phyloP scores from a whole-genome alignment of 1,284 basidiomycete genomes.

The Meira nashicola region DNA sequence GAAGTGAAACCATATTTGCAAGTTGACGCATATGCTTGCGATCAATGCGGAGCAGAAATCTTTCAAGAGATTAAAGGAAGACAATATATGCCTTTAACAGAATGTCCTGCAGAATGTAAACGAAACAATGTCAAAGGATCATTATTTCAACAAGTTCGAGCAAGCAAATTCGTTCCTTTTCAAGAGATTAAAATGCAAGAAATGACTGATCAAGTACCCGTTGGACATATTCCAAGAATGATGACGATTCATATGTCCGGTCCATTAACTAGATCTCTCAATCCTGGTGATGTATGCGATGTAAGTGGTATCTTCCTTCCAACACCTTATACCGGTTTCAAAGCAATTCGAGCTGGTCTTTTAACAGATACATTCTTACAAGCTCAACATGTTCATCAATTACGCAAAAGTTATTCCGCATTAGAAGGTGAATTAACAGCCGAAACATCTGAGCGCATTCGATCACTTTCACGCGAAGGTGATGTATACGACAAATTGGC shows the following conservation, averaged over 20 bases:
- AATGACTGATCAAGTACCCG: conserved; percentile 99
- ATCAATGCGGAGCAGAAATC: conserved; percentile 94
- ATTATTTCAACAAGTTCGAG: conserved; percentile 96
- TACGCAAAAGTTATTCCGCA: conserved; percentile 95
- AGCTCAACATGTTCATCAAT: conserved; percentile 80
- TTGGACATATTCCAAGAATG: conserved; percentile 95
- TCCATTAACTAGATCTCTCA: conserved; percentile 80
- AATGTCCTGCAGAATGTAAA: conserved; percentile 72
- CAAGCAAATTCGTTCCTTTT: conserved; percentile 94
- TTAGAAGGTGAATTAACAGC: conserved; percentile 75
- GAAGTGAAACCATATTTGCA: conserved; percentile 96
- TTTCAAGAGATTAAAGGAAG: conserved; percentile 97
- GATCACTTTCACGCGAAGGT: conserved; percentile 69
- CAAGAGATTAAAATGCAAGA: conserved; percentile 99
- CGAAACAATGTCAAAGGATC: conserved; percentile 83
- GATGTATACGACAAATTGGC: conserved; percentile 73
- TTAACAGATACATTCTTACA: conserved; percentile 97
- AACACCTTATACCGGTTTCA: conserved; percentile 82
- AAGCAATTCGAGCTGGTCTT: conserved; percentile 84
- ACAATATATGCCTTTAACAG: conserved; percentile 79
- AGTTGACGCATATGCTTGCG: conserved; percentile 98
- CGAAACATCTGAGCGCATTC: conserved; percentile 70
- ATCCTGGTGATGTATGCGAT: conserved; percentile 91
- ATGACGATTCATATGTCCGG: conserved; percentile 96
- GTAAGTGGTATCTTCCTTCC: conserved; percentile 83